A percentile compares a stretch with the other conserved stretches of the same genome.
Evolutionary conservation across 2,329 filamentous ascomycete genomes (phyloP).

Genomic region (Penicillium decumbens): DNA sequence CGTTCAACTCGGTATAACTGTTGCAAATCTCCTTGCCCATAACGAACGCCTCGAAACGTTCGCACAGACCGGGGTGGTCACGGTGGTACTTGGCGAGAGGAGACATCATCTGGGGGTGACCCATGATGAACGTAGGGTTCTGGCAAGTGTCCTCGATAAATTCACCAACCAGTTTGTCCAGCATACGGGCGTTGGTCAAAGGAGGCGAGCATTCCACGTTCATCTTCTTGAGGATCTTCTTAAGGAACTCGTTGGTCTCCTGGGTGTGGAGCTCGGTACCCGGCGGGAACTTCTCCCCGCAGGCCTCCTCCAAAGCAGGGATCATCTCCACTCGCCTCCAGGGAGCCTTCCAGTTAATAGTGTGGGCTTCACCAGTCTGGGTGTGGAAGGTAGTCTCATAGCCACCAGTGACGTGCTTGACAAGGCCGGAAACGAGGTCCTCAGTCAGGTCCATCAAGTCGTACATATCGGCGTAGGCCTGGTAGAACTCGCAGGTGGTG

Average conservation of each 20-base stretch:
- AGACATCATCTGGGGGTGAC: constrained; percentile 85
- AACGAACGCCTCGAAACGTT: constrained; percentile 96
- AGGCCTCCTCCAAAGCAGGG: constrained; percentile 79
- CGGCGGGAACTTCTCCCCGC: constrained; percentile 88
- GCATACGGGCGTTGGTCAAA: constrained; percentile 89
- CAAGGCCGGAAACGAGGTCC: constrained; percentile 82
- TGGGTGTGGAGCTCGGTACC: constrained; percentile 83
- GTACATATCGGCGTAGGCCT: constrained; percentile 86
- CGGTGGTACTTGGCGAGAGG: constrained; percentile 96
- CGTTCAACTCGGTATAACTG: constrained; percentile 96
- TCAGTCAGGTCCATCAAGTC: constrained; percentile 90
- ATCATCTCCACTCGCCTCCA: constrained; percentile 98
- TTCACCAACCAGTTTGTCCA: constrained; percentile 90
- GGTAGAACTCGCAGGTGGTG: constrained; percentile 96
- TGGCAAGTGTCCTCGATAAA: constrained; percentile 92
- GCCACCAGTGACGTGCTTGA: constrained; percentile 80
- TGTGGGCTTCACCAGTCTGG: constrained; percentile 76
- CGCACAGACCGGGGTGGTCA: constrained; percentile 73
- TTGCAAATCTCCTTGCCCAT: constrained; percentile 63
- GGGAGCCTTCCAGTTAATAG: constrained; percentile 93
- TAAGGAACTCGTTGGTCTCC: constrained; percentile 85
- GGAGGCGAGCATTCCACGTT: constrained; percentile 86
- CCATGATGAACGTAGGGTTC: constrained; percentile 86
- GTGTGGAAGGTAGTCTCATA: constrained; percentile 84
- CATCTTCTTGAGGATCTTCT: constrained; percentile 77